Evolutionary conservation across 1,284 basidiomycete genomes (phyloP), one percentile per base, ranked within the genome.

Genomic region (Phlebopus sp.): DNA sequence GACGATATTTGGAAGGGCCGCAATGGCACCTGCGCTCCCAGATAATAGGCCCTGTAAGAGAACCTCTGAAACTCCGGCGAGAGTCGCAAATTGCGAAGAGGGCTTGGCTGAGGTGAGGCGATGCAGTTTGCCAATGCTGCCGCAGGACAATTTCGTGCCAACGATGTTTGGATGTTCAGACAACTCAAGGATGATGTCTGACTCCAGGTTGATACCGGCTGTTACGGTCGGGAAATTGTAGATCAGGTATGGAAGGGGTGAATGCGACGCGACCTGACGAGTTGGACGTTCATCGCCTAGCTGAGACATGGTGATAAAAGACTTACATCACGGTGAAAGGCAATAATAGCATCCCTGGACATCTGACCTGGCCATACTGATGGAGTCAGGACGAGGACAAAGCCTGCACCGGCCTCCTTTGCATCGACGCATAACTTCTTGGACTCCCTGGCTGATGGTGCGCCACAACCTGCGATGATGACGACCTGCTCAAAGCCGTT

Each of bases 211-310:
- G 55, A 92, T 80, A 9, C 92, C 92, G 0, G 90, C 83, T 0
- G 90, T 89, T 10, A 86, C 84, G 21, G 71, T 68, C 38, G 93
- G 90, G 72, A 92, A 95, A 71, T 95, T 95, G 77, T 96, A 96
- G 43, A 95, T 77, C 84, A 96, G 86, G 37, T 86, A 82, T 0
- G 92, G 92, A 40, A 96, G 77, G 0, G 90, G 89, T 1, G 86
- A 90, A 2, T 76, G 78, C 59, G 90, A 87, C 21, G 92, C 89
- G 13, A 94, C 88, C 78, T 90, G 60, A 15, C 50, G 54, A 53
- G 69, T 71, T 59, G 67, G 72, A 47, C 59, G 27, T 36, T 61
- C 49, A 45, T 34, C 11, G 41, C 18, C 8, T 44, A 37, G n/a
- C 32, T 9, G n/a, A 63, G 23, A 9, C 14, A 25, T 10, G 27